Evolutionary conservation across 306 rosid species (phyloP).

Genomic region (Hippophae tibetana): DNA sequence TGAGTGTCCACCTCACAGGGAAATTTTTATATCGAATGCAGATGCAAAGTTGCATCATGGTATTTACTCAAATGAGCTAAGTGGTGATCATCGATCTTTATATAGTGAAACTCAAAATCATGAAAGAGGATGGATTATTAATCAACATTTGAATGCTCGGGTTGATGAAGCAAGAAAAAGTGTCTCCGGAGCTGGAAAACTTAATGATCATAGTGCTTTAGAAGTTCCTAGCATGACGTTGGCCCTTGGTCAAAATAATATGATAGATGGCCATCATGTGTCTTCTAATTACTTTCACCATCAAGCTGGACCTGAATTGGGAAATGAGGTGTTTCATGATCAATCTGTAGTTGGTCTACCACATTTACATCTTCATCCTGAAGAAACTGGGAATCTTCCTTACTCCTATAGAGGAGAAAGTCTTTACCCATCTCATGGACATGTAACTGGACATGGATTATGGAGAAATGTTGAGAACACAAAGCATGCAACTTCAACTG

Average conservation of each 20-base stretch:
- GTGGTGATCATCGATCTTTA: constrained; percentile 41
- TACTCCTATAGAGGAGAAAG: constrained; percentile 55
- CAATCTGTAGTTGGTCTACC: constrained; percentile 46
- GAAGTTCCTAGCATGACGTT: constrained; percentile 52
- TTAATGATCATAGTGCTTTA: constrained; percentile 47
- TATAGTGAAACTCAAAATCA: constrained; percentile 52
- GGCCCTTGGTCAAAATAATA: constrained; percentile 45
- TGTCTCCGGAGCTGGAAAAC: constrained; percentile 48
- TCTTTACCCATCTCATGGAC: constrained; percentile 51
- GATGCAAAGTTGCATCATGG: constrained; percentile 68
- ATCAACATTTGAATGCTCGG: constrained; percentile 43
- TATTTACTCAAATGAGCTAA: constrained; percentile 44
- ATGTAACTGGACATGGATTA: constrained; percentile 38
- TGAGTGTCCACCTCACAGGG: constrained; percentile 58
- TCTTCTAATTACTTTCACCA: constrained; percentile 52
- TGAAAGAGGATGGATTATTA: constrained; percentile 64
- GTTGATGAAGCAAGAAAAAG: constrained; percentile 50
- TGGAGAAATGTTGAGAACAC: constrained; percentile 60
- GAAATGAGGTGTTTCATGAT: constrained; percentile 54
- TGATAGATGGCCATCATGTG: constrained; percentile 38
- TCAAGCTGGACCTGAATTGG: constrained; percentile 51
- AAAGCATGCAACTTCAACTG: constrained; percentile 45
- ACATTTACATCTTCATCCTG: constrained; percentile 37
- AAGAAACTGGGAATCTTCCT: constrained; percentile 57
- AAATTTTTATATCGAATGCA: constrained; percentile 38